phyloP scores from a whole-genome alignment of 108 stramenopile species.

The Pseudonitzschia multiseries region DNA sequence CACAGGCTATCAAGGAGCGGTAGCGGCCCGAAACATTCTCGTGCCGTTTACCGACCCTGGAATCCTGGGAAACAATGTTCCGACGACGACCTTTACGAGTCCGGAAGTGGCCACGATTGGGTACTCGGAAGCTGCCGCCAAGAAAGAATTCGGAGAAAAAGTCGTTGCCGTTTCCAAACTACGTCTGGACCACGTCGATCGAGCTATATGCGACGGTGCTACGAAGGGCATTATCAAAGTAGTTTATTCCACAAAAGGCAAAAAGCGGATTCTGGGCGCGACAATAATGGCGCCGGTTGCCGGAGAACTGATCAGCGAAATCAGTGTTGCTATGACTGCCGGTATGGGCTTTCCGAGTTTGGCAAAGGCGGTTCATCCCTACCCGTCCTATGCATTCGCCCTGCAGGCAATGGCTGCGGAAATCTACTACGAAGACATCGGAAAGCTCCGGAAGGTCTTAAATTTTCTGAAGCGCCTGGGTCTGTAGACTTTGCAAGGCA shows the following conservation, averaged over 20 bases:
- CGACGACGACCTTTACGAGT: slow-evolving; percentile 79
- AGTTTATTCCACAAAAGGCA: slow-evolving; percentile 37
- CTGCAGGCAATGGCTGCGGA: slow-evolving; percentile 62
- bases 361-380: slow-evolving; percentile 60
- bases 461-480: slow-evolving; percentile 52
- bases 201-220: slow-evolving; percentile 51
- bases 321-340: slow-evolving; percentile 44
- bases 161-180: slow-evolving; percentile 53
- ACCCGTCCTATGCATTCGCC: slow-evolving; percentile 58
- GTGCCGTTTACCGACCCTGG: slow-evolving; percentile 62
- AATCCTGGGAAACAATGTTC: slow-evolving; percentile 46
- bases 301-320: slow-evolving; percentile 66
- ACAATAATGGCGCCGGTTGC: slow-evolving; percentile 57
- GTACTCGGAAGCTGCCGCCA: slow-evolving; percentile 72
- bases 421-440: slow-evolving; percentile 52
- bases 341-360: slow-evolving; percentile 46
- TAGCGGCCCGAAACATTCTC: slow-evolving; percentile 87
- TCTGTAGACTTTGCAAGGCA: slow-evolving; percentile 25
- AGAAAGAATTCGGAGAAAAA: slow-evolving; percentile 54
- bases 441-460: slow-evolving; percentile 32
- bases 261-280: slow-evolving; percentile 53
- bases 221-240: slow-evolving; percentile 56
- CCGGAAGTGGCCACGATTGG: slow-evolving; percentile 85
- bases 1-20: slow-evolving; percentile 82
- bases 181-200: slow-evolving; percentile 46